Evolutionary conservation across 2,329 filamentous ascomycete genomes (phyloP).

Genomic region (Beauveria rudraprayagi): DNA sequence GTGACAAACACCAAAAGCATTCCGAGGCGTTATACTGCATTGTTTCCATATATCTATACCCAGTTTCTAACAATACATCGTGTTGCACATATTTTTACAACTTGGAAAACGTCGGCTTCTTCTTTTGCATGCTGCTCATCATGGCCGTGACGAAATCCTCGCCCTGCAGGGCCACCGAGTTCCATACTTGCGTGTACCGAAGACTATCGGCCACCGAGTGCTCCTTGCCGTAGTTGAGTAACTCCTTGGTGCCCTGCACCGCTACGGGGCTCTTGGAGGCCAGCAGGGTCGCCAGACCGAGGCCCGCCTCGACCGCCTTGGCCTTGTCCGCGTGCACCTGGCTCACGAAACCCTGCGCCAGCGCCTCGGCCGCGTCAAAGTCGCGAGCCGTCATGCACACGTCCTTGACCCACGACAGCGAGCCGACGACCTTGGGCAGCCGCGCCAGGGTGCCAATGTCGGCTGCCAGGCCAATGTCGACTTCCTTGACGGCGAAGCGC

Average conservation of each 20-base stretch:
- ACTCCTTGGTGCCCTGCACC: slow-evolving; percentile 78
- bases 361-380: slow-evolving; percentile 62
- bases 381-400: slow-evolving; percentile 63
- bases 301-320: slow-evolving; percentile 51
- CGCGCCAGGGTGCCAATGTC: slow-evolving; percentile 70
- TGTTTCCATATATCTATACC: background rate
- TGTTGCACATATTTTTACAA: slow-evolving; percentile 38
- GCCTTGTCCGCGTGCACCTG: slow-evolving; percentile 56
- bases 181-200: slow-evolving; percentile 82
- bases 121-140: slow-evolving; percentile 68
- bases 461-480: slow-evolving; percentile 73
- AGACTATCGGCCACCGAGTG: slow-evolving; percentile 69
- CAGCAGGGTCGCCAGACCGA: slow-evolving; percentile 57
- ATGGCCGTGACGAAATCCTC: slow-evolving; percentile 68
- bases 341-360: slow-evolving; percentile 62
- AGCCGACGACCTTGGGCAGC: slow-evolving; percentile 65
- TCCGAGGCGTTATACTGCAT: background rate
- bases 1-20: background rate
- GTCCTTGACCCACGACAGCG: slow-evolving; percentile 70
- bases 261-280: slow-evolving; percentile 81
- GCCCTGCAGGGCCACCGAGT: slow-evolving; percentile 73
- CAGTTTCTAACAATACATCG: background rate
- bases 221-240: slow-evolving; percentile 75
- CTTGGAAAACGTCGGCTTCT: slow-evolving; percentile 76
- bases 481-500: slow-evolving; percentile 67